Evolutionary conservation across 306 rosid species (phyloP), one percentile per base, ranked within the genome.

Genomic region (Trifolium pratense): DNA sequence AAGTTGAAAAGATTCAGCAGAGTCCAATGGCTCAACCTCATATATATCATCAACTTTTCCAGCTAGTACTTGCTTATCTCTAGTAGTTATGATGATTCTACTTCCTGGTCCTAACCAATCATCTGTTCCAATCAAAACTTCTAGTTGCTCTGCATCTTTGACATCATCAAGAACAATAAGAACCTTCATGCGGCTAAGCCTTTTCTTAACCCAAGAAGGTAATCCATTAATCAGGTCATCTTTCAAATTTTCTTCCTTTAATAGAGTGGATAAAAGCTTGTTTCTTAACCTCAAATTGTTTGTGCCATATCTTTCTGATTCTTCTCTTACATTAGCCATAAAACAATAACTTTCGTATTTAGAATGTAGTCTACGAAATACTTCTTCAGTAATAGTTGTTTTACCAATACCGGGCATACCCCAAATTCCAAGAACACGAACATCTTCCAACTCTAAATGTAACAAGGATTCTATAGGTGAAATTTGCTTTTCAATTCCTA

Each of bases 161-260:
- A 78, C 59, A 71, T 78, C 78, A 71, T 71, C 78, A 62, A 74
- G 63, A 29, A 49, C 55, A 49, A 49, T 49, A 49, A 49, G 55
- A 49, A 49, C 21, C 55, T 49, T 49, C 55, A 16, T 64, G 1
- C 68, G 25, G 3, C 15, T 4, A 65, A 78, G 59, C 29, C 60
- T 71, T 36, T n/a, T 53, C 32, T 26, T 40, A 72, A 55, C 11
- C 53, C 21, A 17, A 10, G 8, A 13, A 4, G 73, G 29, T 34
- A 76, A 21, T 68, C 52, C 70, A 34, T 59, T 15, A 5, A 25
- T 6, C 4, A 36, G 42, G 51, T 12, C 46, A 70, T 51, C 57
- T 20, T 53, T n/a, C 3, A 40, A 25, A 64, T 40, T 23, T 16
- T 55, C n/a, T 37, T 43, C 66, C 1, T 6, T 70, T 37, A 73